Conservation (phyloP, 2,329 filamentous ascomycete genomes). For the Trematosphaeria pertusa region DNA sequence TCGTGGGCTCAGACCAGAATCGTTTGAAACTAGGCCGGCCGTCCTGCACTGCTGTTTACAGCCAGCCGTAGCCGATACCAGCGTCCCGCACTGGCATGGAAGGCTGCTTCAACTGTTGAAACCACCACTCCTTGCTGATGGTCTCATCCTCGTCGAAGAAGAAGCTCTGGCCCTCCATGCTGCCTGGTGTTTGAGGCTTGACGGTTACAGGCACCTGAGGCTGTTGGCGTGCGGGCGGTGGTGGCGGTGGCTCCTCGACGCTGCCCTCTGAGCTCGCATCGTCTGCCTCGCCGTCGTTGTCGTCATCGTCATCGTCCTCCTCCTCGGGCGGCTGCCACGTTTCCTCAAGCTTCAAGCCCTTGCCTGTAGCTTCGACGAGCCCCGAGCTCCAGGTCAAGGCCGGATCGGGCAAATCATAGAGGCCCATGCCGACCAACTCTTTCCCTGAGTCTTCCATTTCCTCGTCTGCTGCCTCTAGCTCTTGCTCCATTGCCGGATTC, state of each 20-base stretch:
- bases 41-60: conserved; percentile 26
- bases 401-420: conserved; percentile 76
- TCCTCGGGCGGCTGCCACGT: conserved; percentile 72
- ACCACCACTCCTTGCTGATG: conserved; percentile 51
- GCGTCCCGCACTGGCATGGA: conserved; percentile 47
- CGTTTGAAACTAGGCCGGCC: conserved; percentile 16
- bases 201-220: conserved; percentile 33
- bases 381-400: conserved; percentile 61
- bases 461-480: conserved; percentile 51
- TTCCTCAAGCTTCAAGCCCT: conserved; percentile 81
- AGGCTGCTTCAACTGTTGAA: conserved; percentile 44
- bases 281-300: conserved; percentile 55
- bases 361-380: conserved; percentile 62
- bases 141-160: conserved; percentile 49
- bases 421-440: conserved; percentile 80
- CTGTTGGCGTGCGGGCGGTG: conserved; percentile 28
- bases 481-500: conserved; percentile 40
- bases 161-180: conserved; percentile 51
- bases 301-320: conserved; percentile 51
- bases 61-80: conserved; percentile 48
- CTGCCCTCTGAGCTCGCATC: conserved; percentile 53
- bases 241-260: conserved; percentile 43
- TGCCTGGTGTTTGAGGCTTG: conserved; percentile 36
- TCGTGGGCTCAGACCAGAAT: conserved; percentile 14
- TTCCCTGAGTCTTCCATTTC: conserved; percentile 68